Conservation (phyloP, 768 basidiomycete species). For the Leccinum boreale region DNA sequence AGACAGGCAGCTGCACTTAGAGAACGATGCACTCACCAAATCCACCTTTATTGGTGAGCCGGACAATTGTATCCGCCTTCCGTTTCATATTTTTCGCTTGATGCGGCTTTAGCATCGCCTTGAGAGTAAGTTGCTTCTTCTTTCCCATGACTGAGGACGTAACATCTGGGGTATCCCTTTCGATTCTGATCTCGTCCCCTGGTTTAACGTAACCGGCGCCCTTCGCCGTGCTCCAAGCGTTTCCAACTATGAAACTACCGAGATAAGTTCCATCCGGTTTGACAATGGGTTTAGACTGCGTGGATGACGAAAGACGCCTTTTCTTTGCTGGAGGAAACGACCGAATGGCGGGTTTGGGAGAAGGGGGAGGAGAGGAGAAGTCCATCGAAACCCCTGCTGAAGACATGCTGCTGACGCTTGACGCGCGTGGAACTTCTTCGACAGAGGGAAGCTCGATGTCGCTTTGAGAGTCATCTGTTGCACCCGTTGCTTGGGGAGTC, state of each 20-base stretch:
- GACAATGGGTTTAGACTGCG: slow-evolving; percentile 9
- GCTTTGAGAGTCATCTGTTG: slow-evolving; percentile 26
- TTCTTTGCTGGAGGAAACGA: slow-evolving; percentile 47
- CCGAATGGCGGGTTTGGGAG: slow-evolving; percentile 5
- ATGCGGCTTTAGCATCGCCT: slow-evolving; percentile 62
- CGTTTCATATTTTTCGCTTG: slow-evolving; percentile 46
- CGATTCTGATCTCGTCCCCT: slow-evolving; percentile 58
- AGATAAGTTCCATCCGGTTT: slow-evolving; percentile 43
- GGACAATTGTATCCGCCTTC: slow-evolving; percentile 61
- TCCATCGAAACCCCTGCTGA: slow-evolving; percentile 25
- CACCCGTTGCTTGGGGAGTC: slow-evolving; percentile 35
- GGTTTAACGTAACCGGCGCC: slow-evolving; percentile 67
- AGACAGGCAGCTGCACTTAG: neutral
- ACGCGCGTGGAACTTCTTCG: slow-evolving; percentile 35
- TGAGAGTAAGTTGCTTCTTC: slow-evolving; percentile 66
- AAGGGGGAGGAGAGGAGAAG: slow-evolving; percentile 26
- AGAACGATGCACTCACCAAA: slow-evolving; percentile 48
- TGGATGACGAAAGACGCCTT: slow-evolving; percentile 42
- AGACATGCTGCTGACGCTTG: slow-evolving; percentile 40
- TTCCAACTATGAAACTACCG: slow-evolving; percentile 64
- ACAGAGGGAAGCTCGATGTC: slow-evolving; percentile 35
- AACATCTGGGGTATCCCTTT: slow-evolving; percentile 47
- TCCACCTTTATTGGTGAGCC: slow-evolving; percentile 60
- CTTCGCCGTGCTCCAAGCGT: slow-evolving; percentile 77
- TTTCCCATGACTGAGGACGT: slow-evolving; percentile 29